Conservation (phyloP, 257 asterid genomes). For the Capsicum pubescens region DNA sequence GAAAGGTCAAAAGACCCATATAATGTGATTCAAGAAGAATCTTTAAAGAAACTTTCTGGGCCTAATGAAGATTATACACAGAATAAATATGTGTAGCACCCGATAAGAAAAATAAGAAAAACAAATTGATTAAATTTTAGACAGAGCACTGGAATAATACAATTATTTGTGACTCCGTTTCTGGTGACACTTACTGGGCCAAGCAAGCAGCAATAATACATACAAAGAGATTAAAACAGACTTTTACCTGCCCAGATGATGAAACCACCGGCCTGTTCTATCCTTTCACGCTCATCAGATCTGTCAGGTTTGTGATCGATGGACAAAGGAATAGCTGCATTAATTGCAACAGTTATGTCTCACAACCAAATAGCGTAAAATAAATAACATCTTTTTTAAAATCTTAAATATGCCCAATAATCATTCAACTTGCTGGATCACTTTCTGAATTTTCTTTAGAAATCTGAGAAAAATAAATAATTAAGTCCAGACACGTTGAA, state of each 20-base stretch:
- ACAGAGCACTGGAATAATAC: slow-evolving; percentile 4
- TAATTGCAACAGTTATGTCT: slow-evolving; percentile 25
- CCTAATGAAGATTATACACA: not conserved
- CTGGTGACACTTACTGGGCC: not conserved
- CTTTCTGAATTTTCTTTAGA: slow-evolving; percentile 1
- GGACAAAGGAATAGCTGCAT: slow-evolving; percentile 76
- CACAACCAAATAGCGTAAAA: slow-evolving; percentile 23
- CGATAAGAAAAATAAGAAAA: not conserved
- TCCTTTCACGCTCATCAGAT: slow-evolving; percentile 84
- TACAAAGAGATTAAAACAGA: not conserved
- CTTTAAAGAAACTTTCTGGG: not conserved
- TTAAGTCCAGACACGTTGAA: not conserved
- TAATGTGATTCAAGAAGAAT: not conserved
- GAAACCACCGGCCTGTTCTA: slow-evolving; percentile 87
- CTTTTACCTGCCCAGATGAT: slow-evolving; percentile 76
- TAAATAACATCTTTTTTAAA: slow-evolving; percentile 6
- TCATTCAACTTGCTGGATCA: slow-evolving; percentile 19
- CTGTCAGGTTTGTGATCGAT: slow-evolving; percentile 87
- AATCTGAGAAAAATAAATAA: slow-evolving; percentile 24
- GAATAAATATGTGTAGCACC: not conserved
- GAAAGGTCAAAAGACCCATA: not conserved
- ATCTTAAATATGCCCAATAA: not conserved
- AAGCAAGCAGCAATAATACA: slow-evolving; percentile 22
- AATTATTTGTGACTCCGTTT: not conserved
- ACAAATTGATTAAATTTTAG: not conserved